These are phyloP conservation scores for Monilinia aucupariae DNA, from an alignment of 2,329 filamentous ascomycete species.

Conservation along the genomic window DNA sequence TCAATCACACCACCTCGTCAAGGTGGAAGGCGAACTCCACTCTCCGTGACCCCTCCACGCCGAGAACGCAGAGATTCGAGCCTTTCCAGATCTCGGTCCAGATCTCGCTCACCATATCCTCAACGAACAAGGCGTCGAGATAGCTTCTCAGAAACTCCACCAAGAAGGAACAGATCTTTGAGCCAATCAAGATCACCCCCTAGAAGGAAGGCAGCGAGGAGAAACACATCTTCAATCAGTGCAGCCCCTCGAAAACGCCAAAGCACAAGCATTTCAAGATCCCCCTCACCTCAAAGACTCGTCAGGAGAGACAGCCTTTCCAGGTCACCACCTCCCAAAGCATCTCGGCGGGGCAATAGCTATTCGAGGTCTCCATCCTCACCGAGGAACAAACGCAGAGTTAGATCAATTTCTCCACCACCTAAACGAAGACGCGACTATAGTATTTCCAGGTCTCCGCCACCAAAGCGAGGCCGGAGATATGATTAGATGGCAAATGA, in stretches of 20 bases:
- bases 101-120: constrained; percentile 19
- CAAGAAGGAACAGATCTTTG: constrained; percentile 21
- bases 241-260: constrained; percentile 24
- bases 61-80: constrained; percentile 23
- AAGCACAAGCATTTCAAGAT: constrained; percentile 23
- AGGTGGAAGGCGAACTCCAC: constrained; percentile 16
- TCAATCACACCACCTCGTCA: constrained; percentile 25
- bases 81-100: constrained; percentile 25
- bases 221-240: constrained; percentile 30
- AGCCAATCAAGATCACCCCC: constrained; percentile 25
- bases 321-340: constrained; percentile 18
- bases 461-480: constrained; percentile 31
- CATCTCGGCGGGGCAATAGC: constrained; percentile 21
- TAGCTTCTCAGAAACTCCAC: constrained; percentile 23
- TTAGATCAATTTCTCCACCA: constrained; percentile 28
- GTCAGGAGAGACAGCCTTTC: constrained; percentile 19
- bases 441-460: constrained; percentile 31
- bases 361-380: constrained; percentile 25
- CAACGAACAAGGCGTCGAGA: constrained; percentile 21
- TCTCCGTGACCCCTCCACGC: constrained; percentile 26
- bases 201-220: constrained; percentile 19
- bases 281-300: constrained; percentile 17
- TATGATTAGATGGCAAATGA: constrained; percentile 17
- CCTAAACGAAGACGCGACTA: constrained; percentile 31
- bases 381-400: constrained; percentile 18